Conservation (phyloP, 2,329 filamentous ascomycete genomes). For the Chaetomiaceae sp. region DNA sequence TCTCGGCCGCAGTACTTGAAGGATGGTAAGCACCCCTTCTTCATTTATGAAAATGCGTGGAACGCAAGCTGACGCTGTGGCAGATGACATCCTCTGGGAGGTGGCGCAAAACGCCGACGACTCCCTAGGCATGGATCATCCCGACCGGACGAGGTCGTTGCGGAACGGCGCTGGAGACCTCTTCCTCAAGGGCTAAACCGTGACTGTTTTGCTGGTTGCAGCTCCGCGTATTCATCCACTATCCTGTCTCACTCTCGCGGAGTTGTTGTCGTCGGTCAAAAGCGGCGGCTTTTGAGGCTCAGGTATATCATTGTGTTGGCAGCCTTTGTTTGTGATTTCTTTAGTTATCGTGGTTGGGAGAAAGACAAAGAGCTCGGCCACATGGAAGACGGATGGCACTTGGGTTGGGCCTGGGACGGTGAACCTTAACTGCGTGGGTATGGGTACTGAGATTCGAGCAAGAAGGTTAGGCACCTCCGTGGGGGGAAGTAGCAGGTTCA, state of each 20-base stretch:
- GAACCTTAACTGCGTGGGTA: too few species aligned
- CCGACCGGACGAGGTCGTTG: conserved; percentile 54
- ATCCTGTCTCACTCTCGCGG: neutral
- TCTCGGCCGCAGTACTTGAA: conserved; percentile 76
- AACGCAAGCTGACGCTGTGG: conserved; percentile 25
- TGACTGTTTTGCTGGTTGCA: neutral
- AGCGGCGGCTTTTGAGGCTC: neutral
- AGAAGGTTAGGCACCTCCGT: neutral
- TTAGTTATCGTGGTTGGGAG: neutral
- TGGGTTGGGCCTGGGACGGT: too few species aligned
- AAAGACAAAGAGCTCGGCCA: neutral
- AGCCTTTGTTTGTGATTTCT: neutral
- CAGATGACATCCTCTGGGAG: conserved; percentile 57
- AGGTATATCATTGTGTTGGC: neutral
- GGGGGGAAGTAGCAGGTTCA: too few species aligned
- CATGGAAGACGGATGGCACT: neutral
- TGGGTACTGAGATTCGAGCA: neutral
- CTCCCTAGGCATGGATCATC: conserved; percentile 60
- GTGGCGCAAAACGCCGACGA: conserved; percentile 52
- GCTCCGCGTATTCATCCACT: conserved; percentile 6
- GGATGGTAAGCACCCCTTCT: conserved; percentile 62
- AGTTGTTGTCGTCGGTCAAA: conserved; percentile 4
- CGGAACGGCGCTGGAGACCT: conserved; percentile 59
- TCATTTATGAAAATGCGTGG: neutral
- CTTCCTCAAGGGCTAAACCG: conserved; percentile 44